Base-by-base conservation (phyloP, 73 alveolate genomes). In the Durusdinium trenchii region DNA sequence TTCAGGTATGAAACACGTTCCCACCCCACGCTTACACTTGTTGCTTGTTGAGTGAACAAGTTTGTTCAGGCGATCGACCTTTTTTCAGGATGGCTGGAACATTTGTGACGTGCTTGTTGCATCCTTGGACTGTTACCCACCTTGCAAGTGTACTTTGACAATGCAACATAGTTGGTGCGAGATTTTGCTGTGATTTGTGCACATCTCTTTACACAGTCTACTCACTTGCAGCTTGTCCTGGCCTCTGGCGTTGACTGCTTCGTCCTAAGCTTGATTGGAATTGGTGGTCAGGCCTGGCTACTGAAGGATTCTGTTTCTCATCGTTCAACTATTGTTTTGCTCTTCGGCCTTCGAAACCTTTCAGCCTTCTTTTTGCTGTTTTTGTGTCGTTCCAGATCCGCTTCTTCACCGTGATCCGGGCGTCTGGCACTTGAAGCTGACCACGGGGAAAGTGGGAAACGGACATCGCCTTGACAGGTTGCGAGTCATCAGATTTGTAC, bases 201-300 rank as follows among this genome's bases (percentile, higher is more conserved):
- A 62, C 5, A 4, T 62, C 16, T 62, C 16, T 62, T 5, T 23
- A 62, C 32, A 23, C 32, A 62, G 38, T 79, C 12, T 30, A 79
- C 3, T 10, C 26, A 12, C 20, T n/a, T 78, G 60, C 97, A 91
- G 97, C 97, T 91, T 54, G 97, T 91, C 75, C 87, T 91, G 97
- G 97, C 97, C 57, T 75, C 97, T 35, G 97, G 86, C 64, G 76
- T 91, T 35, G 97, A 91, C 97, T 91, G 97, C 97, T 91, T 91
- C 48, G 97, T 91, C 54, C 87, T 91, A 42, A 69, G 97, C 89
- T 54, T 69, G 87, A 91, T 91, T 36, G 97, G 97, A 64, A 69
- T 91, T 36, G 97, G 97, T 46, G 89, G 97, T 75, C 97, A 91
- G 97, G 97, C 97, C 47, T 20, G 90, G 18, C 73, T 60, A 23